Base-by-base conservation (phyloP, 257 asterid species). In the Solanum appendiculatum region DNA sequence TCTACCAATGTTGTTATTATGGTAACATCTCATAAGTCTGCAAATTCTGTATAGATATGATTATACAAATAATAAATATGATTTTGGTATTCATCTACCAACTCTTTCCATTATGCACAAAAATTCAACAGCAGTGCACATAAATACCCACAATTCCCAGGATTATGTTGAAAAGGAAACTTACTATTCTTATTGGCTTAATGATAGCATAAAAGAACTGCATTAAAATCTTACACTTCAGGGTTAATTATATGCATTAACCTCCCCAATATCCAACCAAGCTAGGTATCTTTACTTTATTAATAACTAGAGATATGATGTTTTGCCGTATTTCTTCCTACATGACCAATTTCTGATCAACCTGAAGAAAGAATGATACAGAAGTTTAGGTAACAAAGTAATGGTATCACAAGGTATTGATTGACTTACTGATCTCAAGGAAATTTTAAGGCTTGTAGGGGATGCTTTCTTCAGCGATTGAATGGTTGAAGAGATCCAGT, bases 361-460 rank as follows among this genome's bases (percentile, higher is more conserved):
- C 69, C 69, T 60, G 75, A 10, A 42, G 18, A 25, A 63, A 13
- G 25, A 63, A 11, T 6, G 70, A 6, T 23, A 66, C 10, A 66
- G 36, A 64, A 64, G 80, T 34, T 72, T 46, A 72, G 44, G 27
- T 16, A 34, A 72, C 46, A 18, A 34, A 25, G 21, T 29, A 72
- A 34, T 34, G 46, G 80, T 33, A 70, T 70, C 44, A 33, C 44
- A 8, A 18, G 21, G 14, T 18, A 64, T 51, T 4, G 25, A 3
- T n/a, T 14, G 58, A 73, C 88, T 44, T 93, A 96, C 98, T 90
- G 95, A 94, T 96, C 98, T 93, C 74, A 96, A 95, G 44, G 98
- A 88, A 88, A 96, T 93, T 89, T 95, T 96, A 54, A 96, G 98
- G 92, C 99, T 94, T 73, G 88, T 95, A 2, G 99, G 99, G 37